Evolutionary conservation across 1,284 basidiomycete species (phyloP).

Genomic region (Pholiota adiposa): DNA sequence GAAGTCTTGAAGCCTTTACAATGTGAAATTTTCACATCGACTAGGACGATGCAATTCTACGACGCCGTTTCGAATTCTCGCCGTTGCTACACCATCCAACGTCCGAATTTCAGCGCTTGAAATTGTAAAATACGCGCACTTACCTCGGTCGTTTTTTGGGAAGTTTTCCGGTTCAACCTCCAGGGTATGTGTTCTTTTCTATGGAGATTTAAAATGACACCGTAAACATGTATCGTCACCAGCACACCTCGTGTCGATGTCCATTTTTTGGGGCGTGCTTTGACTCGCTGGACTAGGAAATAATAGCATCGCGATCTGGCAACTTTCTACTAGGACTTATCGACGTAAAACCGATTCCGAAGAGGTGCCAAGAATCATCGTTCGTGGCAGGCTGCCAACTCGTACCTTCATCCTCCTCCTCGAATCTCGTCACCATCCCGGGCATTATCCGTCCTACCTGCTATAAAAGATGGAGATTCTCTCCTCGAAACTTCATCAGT

Average conservation of each 20-base stretch:
- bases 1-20: background rate
- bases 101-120: background rate
- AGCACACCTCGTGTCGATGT: background rate
- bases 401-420: background rate
- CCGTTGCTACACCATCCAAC: background rate
- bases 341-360: slow-evolving; percentile 6
- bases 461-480: slow-evolving; percentile 3
- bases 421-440: background rate
- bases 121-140: slow-evolving; percentile 6
- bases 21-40: background rate
- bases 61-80: background rate
- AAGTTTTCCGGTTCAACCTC: slow-evolving; percentile 12
- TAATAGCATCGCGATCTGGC: slow-evolving; percentile 7
- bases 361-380: slow-evolving; percentile 3
- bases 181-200: background rate
- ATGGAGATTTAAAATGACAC: background rate
- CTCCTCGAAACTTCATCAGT: slow-evolving; percentile 3
- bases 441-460: slow-evolving; percentile 6
- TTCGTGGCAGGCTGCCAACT: background rate
- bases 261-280: background rate
- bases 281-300: background rate
- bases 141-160: slow-evolving; percentile 15
- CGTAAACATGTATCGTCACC: background rate
- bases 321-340: background rate
- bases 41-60: background rate